Conservation (phyloP, 257 asterid genomes). For the Nyctanthes arbortristis region DNA sequence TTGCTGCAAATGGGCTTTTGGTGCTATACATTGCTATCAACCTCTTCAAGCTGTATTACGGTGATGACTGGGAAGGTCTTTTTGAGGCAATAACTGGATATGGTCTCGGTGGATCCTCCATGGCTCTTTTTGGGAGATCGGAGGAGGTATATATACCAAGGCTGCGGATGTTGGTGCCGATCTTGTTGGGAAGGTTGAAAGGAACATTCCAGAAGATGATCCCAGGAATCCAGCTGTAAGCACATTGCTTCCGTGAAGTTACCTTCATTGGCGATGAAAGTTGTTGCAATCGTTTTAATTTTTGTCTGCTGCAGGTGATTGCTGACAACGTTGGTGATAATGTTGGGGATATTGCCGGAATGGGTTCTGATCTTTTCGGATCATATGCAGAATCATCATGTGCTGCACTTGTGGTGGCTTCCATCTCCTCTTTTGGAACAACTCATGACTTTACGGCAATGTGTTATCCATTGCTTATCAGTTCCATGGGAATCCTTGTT, state of each 20-base stretch:
- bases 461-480: conserved; percentile 76
- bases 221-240: conserved; percentile 66
- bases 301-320: conserved; percentile 61
- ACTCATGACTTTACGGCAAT: conserved; percentile 80
- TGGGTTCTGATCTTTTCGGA: conserved; percentile 76
- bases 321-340: conserved; percentile 96
- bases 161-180: conserved; percentile 76
- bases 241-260: background rate
- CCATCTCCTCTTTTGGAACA: conserved; percentile 61
- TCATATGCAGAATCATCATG: conserved; percentile 70
- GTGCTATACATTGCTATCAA: conserved; percentile 44
- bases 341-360: conserved; percentile 97
- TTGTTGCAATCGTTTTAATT: conserved; percentile 3
- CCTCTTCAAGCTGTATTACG: conserved; percentile 44
- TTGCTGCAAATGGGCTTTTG: conserved; percentile 56
- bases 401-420: conserved; percentile 77
- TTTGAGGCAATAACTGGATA: conserved; percentile 56
- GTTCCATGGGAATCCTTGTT: conserved; percentile 84
- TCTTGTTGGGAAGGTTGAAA: conserved; percentile 58
- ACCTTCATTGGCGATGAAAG: conserved; percentile 4
- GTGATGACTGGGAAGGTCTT: conserved; percentile 60
- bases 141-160: conserved; percentile 56
- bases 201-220: conserved; percentile 63
- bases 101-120: conserved; percentile 58
- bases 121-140: conserved; percentile 60